Conservation (phyloP, 75 land plant genomes). For the Cunninghamia lanceolata region DNA sequence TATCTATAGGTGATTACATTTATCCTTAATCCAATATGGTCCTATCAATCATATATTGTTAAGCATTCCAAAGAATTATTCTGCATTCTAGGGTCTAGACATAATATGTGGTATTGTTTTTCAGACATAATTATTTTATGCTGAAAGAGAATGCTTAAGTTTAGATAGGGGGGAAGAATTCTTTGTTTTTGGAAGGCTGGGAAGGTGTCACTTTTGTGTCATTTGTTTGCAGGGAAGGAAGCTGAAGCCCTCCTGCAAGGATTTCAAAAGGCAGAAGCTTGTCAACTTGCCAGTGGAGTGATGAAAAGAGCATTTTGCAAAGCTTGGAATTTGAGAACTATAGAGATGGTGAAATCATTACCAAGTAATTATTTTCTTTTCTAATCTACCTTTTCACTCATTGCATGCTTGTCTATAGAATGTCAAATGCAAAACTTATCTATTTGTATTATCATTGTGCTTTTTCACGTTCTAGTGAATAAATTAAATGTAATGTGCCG, state of each 20-base stretch:
- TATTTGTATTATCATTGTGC: background rate
- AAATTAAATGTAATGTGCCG: background rate
- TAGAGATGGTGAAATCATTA: constrained; percentile 18
- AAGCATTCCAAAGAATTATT: background rate
- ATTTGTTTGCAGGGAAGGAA: constrained; percentile 23
- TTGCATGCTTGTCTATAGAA: background rate
- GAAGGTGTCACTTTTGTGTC: background rate
- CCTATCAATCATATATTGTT: background rate
- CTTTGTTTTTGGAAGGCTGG: background rate
- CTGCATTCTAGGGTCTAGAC: background rate
- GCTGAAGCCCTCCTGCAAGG: constrained; percentile 23
- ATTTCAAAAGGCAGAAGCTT: constrained; percentile 20
- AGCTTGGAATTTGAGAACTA: constrained; percentile 15
- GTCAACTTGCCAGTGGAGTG: background rate
- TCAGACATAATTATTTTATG: background rate
- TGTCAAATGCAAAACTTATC: background rate
- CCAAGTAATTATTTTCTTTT: constrained; percentile 16
- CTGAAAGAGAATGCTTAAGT: background rate
- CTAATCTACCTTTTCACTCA: background rate
- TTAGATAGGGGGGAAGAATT: background rate
- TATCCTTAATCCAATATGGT: background rate
- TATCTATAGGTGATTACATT: background rate
- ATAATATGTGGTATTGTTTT: background rate
- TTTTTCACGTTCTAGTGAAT: background rate
- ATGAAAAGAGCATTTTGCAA: constrained; percentile 15